Conservation (phyloP, 305 asterid genomes). For the Petunia hybrid region DNA sequence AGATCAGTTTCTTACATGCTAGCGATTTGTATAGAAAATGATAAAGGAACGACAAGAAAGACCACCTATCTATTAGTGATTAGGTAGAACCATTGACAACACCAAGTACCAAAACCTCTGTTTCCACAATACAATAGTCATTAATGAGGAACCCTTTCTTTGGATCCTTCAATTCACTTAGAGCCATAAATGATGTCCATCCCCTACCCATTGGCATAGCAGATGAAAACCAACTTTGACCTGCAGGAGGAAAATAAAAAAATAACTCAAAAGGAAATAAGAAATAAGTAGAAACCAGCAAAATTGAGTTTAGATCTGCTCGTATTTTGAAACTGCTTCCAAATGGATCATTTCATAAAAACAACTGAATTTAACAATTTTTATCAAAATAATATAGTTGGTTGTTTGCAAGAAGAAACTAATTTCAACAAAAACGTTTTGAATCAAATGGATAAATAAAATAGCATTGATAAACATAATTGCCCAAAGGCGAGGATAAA, state of each 20-base stretch:
- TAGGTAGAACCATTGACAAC: background rate
- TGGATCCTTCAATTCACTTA: background rate
- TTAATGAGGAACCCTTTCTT: background rate
- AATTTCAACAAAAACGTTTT: background rate
- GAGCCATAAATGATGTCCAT: too few species aligned
- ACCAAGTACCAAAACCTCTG: background rate
- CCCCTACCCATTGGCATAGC: background rate
- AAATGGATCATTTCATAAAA: too few species aligned
- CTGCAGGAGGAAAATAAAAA: background rate
- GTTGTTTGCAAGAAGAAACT: background rate
- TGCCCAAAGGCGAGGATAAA: background rate
- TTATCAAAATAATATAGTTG: too few species aligned
- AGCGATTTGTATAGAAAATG: too few species aligned
- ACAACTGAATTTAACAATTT: background rate
- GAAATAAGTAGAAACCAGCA: background rate
- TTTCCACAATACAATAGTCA: background rate
- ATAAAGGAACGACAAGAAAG: too few species aligned
- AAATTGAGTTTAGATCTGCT: background rate
- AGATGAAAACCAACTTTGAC: background rate
- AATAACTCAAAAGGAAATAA: background rate
- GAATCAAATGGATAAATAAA: too few species aligned
- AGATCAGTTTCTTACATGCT: too few species aligned
- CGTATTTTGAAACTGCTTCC: background rate
- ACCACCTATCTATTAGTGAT: too few species aligned
- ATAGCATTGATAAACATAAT: background rate